Evolutionary conservation across 768 basidiomycete species (phyloP), one percentile per base, ranked within the genome.

Genomic region (button mushroom (Agaricus bisporus)): DNA sequence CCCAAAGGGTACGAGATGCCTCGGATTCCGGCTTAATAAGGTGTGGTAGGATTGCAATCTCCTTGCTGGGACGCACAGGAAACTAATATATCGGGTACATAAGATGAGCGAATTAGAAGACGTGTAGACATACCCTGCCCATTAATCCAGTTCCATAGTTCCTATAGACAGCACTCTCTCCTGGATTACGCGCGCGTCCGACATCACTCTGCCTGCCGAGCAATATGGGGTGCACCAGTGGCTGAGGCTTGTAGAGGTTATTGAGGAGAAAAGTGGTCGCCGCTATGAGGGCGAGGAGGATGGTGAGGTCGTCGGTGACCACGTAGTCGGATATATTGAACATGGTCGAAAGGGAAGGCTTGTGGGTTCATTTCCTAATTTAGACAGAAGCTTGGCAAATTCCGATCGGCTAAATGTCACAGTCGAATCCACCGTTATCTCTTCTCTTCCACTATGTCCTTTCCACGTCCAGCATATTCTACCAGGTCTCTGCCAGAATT

Each of bases 121-220:
- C 35, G 42, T 39, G 41, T 38, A 25, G 7, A 11, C 36, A 66
- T 68, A 85, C 92, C 73, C 86, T 82, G 61, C 81, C 93, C 81
- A 83, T 79, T 54, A 89, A 73, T 12, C 90, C 90, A 22, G 88
- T 91, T 12, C 87, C 81, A 74, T 94, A 97, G 71, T 90, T 92
- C 62, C 95, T 81, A 67, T 95, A 95, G 14, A 94, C 74, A 0
- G 91, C 90, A 61, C 90, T 93, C 70, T 95, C 88, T 7, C 79
- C 76, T 11, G 86, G 77, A 62, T 90, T 85, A 49, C 94, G 75
- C 3, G 94, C 90, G 47, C 85, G 77, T 11, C 84, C 85, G 25
- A 87, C 86, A 66, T 97, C 95, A 60, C 91, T 91, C 75, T 98
- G 94, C 47, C 92, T 75, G 6, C 94, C 93, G 1, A 98, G 79